Evolutionary conservation across 768 basidiomycete genomes (phyloP).

Genomic region (Tylopilus vinaceipallidus): DNA sequence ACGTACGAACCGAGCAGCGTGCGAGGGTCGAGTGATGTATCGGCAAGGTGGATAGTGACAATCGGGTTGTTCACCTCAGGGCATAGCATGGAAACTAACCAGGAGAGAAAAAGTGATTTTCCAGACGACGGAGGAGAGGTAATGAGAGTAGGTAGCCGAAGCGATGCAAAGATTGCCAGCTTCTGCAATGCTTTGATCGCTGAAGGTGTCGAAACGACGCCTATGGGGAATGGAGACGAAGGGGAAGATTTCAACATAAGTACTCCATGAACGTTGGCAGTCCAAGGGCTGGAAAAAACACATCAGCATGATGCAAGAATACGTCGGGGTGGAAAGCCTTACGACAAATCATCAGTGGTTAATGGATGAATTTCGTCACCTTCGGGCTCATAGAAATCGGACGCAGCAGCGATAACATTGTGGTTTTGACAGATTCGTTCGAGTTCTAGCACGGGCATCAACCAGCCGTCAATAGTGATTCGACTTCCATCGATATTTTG

Average conservation of each 20-base stretch:
- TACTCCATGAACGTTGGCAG: slow-evolving; percentile 64
- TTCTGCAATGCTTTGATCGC: slow-evolving; percentile 55
- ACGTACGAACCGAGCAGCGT: slow-evolving; percentile 91
- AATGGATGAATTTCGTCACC: slow-evolving; percentile 36
- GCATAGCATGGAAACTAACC: slow-evolving; percentile 68
- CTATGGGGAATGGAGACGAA: slow-evolving; percentile 23
- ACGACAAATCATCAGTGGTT: slow-evolving; percentile 56
- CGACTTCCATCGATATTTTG: slow-evolving; percentile 44
- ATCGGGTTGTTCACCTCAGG: slow-evolving; percentile 65
- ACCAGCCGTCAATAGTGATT: slow-evolving; percentile 70
- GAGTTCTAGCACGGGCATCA: slow-evolving; percentile 70
- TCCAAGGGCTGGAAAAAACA: slow-evolving; percentile 45
- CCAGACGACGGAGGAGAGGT: slow-evolving; percentile 88
- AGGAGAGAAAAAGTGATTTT: slow-evolving; percentile 75
- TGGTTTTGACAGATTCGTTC: slow-evolving; percentile 55
- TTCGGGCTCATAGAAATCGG: slow-evolving; percentile 47
- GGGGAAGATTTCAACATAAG: slow-evolving; percentile 53
- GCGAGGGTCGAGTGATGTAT: slow-evolving; percentile 93
- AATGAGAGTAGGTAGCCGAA: slow-evolving; percentile 75
- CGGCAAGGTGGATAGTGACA: slow-evolving; percentile 86
- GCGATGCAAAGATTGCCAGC: slow-evolving; percentile 62
- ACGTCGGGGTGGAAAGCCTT: slow-evolving; percentile 11
- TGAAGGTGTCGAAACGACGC: slow-evolving; percentile 64
- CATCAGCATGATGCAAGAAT: slow-evolving; percentile 12
- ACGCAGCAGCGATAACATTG: slow-evolving; percentile 40